phyloP scores from a whole-genome alignment of 768 basidiomycete genomes.

The Dendrothele bispora region DNA sequence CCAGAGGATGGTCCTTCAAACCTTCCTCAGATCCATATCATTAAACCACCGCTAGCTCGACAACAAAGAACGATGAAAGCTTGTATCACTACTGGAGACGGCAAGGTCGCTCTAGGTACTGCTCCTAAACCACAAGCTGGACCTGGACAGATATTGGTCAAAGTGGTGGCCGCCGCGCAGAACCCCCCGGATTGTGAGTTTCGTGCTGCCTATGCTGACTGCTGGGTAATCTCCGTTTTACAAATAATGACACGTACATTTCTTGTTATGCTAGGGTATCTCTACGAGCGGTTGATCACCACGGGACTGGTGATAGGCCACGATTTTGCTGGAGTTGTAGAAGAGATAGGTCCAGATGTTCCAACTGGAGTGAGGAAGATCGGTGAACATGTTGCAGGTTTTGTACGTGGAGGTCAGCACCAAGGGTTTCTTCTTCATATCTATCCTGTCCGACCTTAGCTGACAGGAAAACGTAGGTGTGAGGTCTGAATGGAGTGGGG shows the following conservation, averaged over 20 bases:
- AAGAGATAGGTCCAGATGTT: slow-evolving; percentile 10
- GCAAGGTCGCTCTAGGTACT: slow-evolving; percentile 5
- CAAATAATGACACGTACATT: background rate
- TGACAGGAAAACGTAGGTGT: background rate
- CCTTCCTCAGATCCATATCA: too few species aligned
- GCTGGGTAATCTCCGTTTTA: too few species aligned
- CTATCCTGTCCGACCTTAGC: background rate
- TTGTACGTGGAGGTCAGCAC: slow-evolving; percentile 3
- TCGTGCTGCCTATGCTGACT: background rate
- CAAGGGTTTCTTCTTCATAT: background rate
- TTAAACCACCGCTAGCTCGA: too few species aligned
- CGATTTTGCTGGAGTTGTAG: slow-evolving; percentile 12
- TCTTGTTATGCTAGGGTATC: slow-evolving; percentile 3
- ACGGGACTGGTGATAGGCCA: background rate
- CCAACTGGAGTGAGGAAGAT: background rate
- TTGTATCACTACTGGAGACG: slow-evolving; percentile 1
- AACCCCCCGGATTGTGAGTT: slow-evolving; percentile 14
- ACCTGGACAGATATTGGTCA: slow-evolving; percentile 10
- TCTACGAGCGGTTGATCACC: background rate
- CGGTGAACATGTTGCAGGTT: slow-evolving; percentile 11
- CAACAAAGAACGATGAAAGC: slow-evolving; percentile 10
- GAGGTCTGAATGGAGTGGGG: slow-evolving; percentile 1
- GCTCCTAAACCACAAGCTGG: slow-evolving; percentile 8
- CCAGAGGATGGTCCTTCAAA: too few species aligned
- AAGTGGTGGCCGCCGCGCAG: slow-evolving; percentile 13